Conservation (phyloP, 495 filamentous ascomycete species). For the Penicillium coffeae region DNA sequence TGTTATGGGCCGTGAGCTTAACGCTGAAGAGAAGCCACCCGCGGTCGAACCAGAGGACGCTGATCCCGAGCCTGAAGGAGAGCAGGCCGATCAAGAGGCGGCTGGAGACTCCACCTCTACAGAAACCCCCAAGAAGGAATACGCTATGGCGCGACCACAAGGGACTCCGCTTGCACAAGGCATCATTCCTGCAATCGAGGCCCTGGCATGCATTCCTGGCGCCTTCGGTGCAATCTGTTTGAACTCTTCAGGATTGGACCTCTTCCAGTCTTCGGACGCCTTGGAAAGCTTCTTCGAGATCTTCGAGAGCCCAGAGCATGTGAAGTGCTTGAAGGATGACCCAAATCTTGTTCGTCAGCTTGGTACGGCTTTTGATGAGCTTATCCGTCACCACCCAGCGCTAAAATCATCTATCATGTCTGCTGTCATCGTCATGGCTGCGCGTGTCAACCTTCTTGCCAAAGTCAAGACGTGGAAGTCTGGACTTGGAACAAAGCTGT, state of each 20-base stretch:
- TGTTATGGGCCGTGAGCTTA: constrained; percentile 55
- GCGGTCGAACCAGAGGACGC: constrained; percentile 20
- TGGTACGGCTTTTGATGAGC: constrained; percentile 85
- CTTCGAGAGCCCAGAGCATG: constrained; percentile 86
- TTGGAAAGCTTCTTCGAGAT: constrained; percentile 87
- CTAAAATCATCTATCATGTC: constrained; percentile 76
- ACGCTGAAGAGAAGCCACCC: constrained; percentile 29
- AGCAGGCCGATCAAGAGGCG: constrained; percentile 9
- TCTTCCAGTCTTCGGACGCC: constrained; percentile 80
- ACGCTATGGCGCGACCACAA: constrained; percentile 30
- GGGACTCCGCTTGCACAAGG: constrained; percentile 57
- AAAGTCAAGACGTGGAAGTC: constrained; percentile 59
- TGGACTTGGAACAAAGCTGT: constrained; percentile 76
- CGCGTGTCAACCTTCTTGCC: constrained; percentile 67
- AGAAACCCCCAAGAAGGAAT: constrained; percentile 22
- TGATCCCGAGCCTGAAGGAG: constrained; percentile 22
- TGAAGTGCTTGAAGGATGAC: constrained; percentile 74
- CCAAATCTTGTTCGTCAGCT: constrained; percentile 51
- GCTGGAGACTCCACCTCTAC: constrained; percentile 13
- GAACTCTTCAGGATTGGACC: constrained; percentile 80
- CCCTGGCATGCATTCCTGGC: constrained; percentile 77
- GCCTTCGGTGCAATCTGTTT: constrained; percentile 93
- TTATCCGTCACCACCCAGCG: constrained; percentile 86
- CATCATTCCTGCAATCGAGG: constrained; percentile 79
- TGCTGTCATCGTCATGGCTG: constrained; percentile 78